Conservation (phyloP, 805 yeast species). For the Wickerhamiella spandovensis region DNA sequence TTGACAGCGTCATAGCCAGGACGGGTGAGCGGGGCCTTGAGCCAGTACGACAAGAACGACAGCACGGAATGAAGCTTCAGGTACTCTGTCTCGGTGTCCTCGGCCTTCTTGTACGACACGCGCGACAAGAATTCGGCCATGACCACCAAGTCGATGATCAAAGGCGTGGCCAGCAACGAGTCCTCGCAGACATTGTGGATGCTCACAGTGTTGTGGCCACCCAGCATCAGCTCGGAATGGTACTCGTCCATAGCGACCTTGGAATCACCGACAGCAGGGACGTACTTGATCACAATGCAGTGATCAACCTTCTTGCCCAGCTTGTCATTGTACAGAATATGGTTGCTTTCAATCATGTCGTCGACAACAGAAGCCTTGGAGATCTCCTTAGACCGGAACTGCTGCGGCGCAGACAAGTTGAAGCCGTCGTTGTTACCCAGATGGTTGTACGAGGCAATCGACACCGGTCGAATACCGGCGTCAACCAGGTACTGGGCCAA, state of each 20-base stretch:
- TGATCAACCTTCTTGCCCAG: constrained; percentile 73
- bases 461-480: constrained; percentile 91
- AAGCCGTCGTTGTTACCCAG: constrained; percentile 93
- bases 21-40: constrained; percentile 89
- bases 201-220: constrained; percentile 90
- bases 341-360: constrained; percentile 81
- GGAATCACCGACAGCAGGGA: constrained; percentile 90
- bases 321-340: constrained; percentile 69
- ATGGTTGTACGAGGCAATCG: constrained; percentile 92
- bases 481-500: constrained; percentile 91
- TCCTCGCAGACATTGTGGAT: constrained; percentile 96
- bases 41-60: constrained; percentile 84
- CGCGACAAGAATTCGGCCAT: constrained; percentile 84
- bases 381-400: constrained; percentile 90
- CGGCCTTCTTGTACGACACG: constrained; percentile 57
- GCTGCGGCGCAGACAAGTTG: constrained; percentile 81
- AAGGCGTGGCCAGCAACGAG: constrained; percentile 85
- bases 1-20: constrained; percentile 83
- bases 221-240: constrained; percentile 91
- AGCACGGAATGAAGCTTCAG: constrained; percentile 71
- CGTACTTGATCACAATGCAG: constrained; percentile 86
- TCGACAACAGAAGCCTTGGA: constrained; percentile 88
- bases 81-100: constrained; percentile 33
- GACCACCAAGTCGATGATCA: constrained; percentile 80
- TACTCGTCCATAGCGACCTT: constrained; percentile 98